phyloP scores from a whole-genome alignment of 495 filamentous ascomycete genomes.

The Trichocladium antarcticum region DNA sequence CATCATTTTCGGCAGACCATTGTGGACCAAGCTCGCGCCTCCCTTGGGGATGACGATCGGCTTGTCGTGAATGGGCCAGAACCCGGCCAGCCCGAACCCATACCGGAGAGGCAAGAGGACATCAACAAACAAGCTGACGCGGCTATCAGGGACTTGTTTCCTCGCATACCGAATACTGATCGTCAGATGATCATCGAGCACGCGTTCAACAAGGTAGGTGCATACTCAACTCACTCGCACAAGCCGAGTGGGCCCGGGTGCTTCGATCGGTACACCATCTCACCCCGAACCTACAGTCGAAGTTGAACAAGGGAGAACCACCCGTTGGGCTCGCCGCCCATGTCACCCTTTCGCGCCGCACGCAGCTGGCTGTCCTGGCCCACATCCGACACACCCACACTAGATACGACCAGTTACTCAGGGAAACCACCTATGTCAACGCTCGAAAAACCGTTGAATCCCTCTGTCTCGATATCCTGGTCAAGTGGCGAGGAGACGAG shows the following conservation, averaged over 20 bases:
- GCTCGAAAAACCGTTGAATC: constrained; percentile 62
- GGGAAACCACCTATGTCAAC: constrained; percentile 50
- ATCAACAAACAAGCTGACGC: constrained; percentile 63
- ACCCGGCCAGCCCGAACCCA: constrained; percentile 36
- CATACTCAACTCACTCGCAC: constrained; percentile 1
- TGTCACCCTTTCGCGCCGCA: constrained; percentile 58
- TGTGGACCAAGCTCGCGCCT: constrained; percentile 37
- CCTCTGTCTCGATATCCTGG: constrained; percentile 56
- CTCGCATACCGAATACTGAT: constrained; percentile 70
- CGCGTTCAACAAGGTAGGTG: constrained; percentile 69
- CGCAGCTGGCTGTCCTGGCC: constrained; percentile 72
- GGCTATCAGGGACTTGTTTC: constrained; percentile 72
- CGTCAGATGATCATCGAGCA: constrained; percentile 64
- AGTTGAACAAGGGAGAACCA: constrained; percentile 33
- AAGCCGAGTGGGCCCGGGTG: neutral
- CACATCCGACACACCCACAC: constrained; percentile 83
- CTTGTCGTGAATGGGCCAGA: constrained; percentile 11
- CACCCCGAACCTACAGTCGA: constrained; percentile 7
- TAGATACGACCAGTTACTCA: constrained; percentile 69
- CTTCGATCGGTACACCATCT: constrained; percentile 3
- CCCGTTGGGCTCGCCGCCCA: constrained; percentile 57
- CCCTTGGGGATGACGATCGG: constrained; percentile 19
- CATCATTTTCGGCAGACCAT: constrained; percentile 54
- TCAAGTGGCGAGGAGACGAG: constrained; percentile 82
- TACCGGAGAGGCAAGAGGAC: constrained; percentile 47